Conservation (phyloP, 2,329 filamentous ascomycete species). For the Dactylellina drechsleri region DNA sequence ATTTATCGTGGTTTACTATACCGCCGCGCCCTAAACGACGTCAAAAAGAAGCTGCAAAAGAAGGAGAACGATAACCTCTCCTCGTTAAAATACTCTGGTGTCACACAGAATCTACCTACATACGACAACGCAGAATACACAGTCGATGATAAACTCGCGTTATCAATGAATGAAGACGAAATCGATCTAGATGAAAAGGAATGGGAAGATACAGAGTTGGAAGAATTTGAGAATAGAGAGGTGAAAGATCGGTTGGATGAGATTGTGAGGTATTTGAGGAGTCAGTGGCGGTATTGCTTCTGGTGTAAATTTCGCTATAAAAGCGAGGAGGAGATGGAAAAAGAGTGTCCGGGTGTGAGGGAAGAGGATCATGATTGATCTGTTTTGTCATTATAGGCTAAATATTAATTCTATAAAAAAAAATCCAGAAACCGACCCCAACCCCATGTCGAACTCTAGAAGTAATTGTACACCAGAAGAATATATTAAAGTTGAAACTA, state of each 20-base stretch:
- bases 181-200: conserved; percentile 70
- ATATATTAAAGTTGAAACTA: too few relatives aligned
- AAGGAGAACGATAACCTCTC: conserved; percentile 73
- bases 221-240: conserved; percentile 78
- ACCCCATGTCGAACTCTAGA: too few relatives aligned
- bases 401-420: too few relatives aligned
- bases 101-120: conserved; percentile 67
- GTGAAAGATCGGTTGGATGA: conserved; percentile 73
- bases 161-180: conserved; percentile 65
- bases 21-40: conserved; percentile 75
- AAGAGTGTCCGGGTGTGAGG: conserved; percentile 87
- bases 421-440: too few relatives aligned
- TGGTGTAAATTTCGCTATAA: conserved; percentile 92
- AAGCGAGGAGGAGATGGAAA: conserved; percentile 73
- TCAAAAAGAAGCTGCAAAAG: conserved; percentile 72
- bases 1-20: conserved; percentile 81
- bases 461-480: too few relatives aligned
- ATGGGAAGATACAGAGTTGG: conserved; percentile 81
- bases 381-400: too few relatives aligned
- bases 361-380: conserved; percentile 69
- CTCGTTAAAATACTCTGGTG: conserved; percentile 59
- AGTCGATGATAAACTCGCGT: conserved; percentile 73
- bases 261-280: conserved; percentile 75
- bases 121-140: conserved; percentile 76
- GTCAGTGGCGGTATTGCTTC: conserved; percentile 84